phyloP scores from a whole-genome alignment of 1,139 yeast genomes.

The Geotrichum australiense region DNA sequence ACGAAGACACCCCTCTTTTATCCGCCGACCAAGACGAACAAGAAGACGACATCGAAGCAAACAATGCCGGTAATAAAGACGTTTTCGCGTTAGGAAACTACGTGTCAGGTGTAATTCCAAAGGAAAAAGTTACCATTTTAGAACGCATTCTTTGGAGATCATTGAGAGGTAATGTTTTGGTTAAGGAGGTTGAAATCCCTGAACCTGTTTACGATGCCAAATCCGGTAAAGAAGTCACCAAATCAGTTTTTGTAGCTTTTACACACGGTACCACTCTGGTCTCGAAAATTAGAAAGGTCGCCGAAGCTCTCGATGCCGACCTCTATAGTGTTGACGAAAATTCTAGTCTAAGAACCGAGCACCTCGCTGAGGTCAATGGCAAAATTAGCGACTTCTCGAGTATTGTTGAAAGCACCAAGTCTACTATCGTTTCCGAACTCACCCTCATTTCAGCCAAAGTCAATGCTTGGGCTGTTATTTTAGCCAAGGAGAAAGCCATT shows the following conservation, averaged over 20 bases:
- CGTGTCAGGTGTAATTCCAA: conserved; percentile 78
- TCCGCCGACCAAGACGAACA: conserved; percentile 16
- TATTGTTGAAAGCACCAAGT: conserved; percentile 65
- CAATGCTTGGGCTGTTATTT: conserved; percentile 58
- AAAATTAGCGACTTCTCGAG: conserved; percentile 56
- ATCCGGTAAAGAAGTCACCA: conserved; percentile 44
- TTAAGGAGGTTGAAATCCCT: conserved; percentile 61
- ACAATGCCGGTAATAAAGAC: conserved; percentile 10
- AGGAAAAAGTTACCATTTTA: conserved; percentile 60
- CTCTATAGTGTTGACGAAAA: conserved; percentile 62
- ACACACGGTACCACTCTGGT: conserved; percentile 79
- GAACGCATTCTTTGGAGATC: conserved; percentile 92
- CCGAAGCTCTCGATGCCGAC: conserved; percentile 78
- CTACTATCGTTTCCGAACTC: conserved; percentile 69
- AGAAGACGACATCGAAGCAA: conserved; percentile 15
- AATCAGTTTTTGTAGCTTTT: conserved; percentile 75
- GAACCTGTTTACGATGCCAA: conserved; percentile 51
- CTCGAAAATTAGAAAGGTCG: conserved; percentile 62
- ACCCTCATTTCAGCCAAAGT: conserved; percentile 72
- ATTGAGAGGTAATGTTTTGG: conserved; percentile 78
- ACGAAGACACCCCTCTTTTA: conserved; percentile 26
- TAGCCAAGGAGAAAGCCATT: conserved; percentile 66
- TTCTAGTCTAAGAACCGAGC: conserved; percentile 48
- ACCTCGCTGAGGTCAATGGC: conserved; percentile 50
- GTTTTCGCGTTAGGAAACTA: conserved; percentile 37